Base-by-base conservation (phyloP, 2,329 filamentous ascomycete genomes). In the Fusarium equiseti region DNA sequence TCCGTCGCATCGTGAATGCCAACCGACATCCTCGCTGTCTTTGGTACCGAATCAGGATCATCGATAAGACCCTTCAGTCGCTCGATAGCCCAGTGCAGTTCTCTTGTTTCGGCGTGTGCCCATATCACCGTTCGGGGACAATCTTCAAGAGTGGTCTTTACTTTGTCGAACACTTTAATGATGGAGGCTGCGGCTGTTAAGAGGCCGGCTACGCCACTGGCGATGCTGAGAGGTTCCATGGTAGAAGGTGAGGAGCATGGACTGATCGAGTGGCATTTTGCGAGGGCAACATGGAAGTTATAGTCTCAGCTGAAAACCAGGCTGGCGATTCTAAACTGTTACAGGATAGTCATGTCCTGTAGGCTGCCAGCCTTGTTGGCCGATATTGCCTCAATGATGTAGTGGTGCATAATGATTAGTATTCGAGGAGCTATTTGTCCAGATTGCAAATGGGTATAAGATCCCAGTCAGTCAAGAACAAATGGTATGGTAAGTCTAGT, bases 171-270 rank as follows among this genome's bases (percentile, higher is more conserved):
- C 7, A 42, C 38, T 31, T 66, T 66, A 9, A 62, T 50, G 10
- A 66, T 45, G 5, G 62, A 56, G 4, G 55, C 62, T 31, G 62
- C 46, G 16, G 53, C 63, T 20, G 63, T 40, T 20, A 66, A 48
- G 2, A 66, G 62, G 18, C 62, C 63, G 24, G 62, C 63, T 26
- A 66, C 31, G 2, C 63, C 63, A 31, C 63, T 66, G 44, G 54
- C 62, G 20, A 66, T 40, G 6, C 63, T 66, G 15, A 66, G 63
- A 10, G 62, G 43, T 6, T 66, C 63, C 63, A 66, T 66, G 27
- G 22, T 6, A 3, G 13, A 11, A 10, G 10, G 18, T 3, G 20
- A 50, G 7, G 9, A 20, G 10, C 8, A 9, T 18, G 5, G 38
- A 18, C 27, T 31, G 29, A 18, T 7, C 6, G 18, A 46, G 50